Conservation (phyloP, 352 stramenopile species). For the Phytophthora boehmeriae region DNA sequence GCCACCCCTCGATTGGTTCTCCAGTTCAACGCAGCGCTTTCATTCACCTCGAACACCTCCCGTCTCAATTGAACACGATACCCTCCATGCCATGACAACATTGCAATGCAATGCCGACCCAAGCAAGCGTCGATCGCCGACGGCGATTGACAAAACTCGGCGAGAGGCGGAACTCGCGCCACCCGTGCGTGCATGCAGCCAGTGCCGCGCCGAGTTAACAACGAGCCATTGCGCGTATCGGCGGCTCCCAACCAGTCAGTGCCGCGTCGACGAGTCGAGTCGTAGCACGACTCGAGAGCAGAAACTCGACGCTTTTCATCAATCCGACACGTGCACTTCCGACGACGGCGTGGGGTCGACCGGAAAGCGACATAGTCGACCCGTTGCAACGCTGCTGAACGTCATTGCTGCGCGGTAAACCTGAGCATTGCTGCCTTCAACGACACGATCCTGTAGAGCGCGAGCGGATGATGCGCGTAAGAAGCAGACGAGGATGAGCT, state of each 20-base stretch:
- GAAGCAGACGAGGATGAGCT: constrained; percentile 25
- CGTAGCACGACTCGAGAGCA: constrained; percentile 1
- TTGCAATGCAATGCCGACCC: constrained; percentile 7
- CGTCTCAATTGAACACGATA: not conserved
- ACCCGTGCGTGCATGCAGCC: constrained; percentile 13
- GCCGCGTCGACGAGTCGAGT: not conserved
- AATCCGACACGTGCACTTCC: constrained; percentile 12
- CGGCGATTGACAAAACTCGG: constrained; percentile 16
- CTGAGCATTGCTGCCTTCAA: not conserved
- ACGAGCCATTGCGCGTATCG: constrained; percentile 11
- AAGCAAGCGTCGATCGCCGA: constrained; percentile 1
- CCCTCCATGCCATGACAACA: not conserved
- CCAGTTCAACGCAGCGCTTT: no score
- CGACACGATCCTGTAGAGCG: not conserved
- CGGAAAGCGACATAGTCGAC: constrained; percentile 32
- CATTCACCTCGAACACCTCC: not conserved
- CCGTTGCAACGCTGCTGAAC: constrained; percentile 8
- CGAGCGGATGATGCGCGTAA: constrained; percentile 7
- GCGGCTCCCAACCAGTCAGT: constrained; percentile 27
- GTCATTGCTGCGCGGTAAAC: constrained; percentile 1
- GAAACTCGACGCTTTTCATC: constrained; percentile 25
- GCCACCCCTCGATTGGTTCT: no score
- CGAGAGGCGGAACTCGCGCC: constrained; percentile 31
- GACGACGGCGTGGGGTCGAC: not conserved
- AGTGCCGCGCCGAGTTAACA: constrained; percentile 14